Evolutionary conservation across 306 rosid species (phyloP).

Genomic region (Cucurbita maxima): DNA sequence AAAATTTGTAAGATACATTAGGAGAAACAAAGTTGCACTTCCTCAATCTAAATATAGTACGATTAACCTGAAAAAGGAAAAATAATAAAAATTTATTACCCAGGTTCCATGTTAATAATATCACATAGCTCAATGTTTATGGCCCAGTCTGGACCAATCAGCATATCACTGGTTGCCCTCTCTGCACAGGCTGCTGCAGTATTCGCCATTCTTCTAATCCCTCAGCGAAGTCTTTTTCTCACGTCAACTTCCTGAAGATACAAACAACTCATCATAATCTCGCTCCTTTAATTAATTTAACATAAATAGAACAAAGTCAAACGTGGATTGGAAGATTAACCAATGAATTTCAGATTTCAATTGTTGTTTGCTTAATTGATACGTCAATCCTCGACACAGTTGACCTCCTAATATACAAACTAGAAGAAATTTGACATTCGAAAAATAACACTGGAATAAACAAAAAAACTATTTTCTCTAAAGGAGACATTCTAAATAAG

Average conservation of each 20-base stretch:
- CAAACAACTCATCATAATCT: not conserved
- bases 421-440: not conserved
- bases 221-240: not conserved
- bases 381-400: not conserved
- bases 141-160: slow-evolving; percentile 96
- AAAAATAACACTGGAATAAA: not conserved
- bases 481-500: not conserved
- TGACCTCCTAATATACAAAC: not conserved
- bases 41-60: not conserved
- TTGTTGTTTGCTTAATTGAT: not conserved
- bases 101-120: slow-evolving; percentile 69
- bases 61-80: not conserved
- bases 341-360: not conserved
- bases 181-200: slow-evolving; percentile 74
- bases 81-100: slow-evolving; percentile 19
- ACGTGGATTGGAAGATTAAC: not conserved
- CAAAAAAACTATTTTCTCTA: not conserved
- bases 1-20: not conserved
- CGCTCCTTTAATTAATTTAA: not conserved
- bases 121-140: slow-evolving; percentile 86
- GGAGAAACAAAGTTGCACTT: not conserved
- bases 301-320: not conserved
- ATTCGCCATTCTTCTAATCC: slow-evolving; percentile 38
- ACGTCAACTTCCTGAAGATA: not conserved
- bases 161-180: slow-evolving; percentile 93